Conservation (phyloP, 2,329 filamentous ascomycete species). For the Diaporthe caulivora region DNA sequence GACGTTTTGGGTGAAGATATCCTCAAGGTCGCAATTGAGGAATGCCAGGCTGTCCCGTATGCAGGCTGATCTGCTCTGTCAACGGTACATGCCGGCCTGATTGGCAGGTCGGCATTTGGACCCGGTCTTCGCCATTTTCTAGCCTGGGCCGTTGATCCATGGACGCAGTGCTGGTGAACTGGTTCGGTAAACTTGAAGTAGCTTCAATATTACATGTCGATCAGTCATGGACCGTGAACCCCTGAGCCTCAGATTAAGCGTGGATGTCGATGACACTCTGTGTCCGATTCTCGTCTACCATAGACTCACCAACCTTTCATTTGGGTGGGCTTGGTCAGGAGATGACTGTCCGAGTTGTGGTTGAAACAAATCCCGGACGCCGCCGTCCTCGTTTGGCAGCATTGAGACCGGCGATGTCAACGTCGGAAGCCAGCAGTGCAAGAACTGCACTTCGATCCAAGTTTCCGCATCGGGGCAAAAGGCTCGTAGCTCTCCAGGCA, state of each 20-base stretch:
- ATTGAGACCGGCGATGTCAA: background rate
- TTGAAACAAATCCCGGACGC: background rate
- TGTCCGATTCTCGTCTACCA: background rate
- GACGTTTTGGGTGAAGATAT: conserved; percentile 23
- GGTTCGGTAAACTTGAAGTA: background rate
- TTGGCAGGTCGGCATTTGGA: conserved; percentile 34
- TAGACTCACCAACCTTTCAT: background rate
- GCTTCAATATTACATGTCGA: background rate
- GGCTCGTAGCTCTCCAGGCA: background rate
- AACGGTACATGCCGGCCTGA: conserved; percentile 12
- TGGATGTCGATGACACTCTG: background rate
- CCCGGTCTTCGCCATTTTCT: conserved; percentile 10
- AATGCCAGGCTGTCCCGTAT: background rate
- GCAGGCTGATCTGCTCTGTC: conserved; percentile 27
- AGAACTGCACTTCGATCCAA: conserved; percentile 19
- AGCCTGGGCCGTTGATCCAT: background rate
- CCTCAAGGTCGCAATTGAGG: conserved; percentile 11
- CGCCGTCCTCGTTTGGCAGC: background rate
- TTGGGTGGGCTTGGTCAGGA: background rate
- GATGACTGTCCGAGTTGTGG: background rate
- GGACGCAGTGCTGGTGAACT: background rate
- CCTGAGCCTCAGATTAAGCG: background rate
- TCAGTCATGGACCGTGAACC: background rate
- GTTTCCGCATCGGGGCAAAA: conserved; percentile 16
- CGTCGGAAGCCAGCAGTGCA: background rate